Percentiles rank a stretch among this genome's conserved stretches.
Evolutionary conservation across 495 filamentous ascomycete species (phyloP).

Genomic region (Aspergillus sclerotioniger): DNA sequence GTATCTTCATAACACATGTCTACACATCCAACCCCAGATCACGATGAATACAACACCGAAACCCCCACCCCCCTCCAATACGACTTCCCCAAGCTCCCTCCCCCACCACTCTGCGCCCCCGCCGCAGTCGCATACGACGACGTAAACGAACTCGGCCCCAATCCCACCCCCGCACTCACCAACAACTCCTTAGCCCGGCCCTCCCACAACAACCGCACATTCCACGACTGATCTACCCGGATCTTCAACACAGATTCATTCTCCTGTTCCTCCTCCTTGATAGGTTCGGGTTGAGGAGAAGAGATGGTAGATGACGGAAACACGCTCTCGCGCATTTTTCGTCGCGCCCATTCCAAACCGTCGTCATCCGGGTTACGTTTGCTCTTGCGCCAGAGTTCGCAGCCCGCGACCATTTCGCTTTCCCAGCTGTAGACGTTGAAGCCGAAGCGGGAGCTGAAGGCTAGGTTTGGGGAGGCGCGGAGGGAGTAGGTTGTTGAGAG

Average conservation of each 20-base stretch:
- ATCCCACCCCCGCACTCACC: conserved; percentile 79
- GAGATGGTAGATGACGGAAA: conserved; percentile 15
- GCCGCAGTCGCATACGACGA: conserved; percentile 27
- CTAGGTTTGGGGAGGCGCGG: conserved; percentile 73
- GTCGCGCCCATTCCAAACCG: conserved; percentile 44
- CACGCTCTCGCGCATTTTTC: conserved; percentile 36
- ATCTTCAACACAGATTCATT: conserved; percentile 88
- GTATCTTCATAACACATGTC: conserved; percentile 5
- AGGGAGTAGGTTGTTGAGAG: conserved; percentile 88
- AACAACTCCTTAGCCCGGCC: conserved; percentile 88
- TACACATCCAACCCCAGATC: conserved; percentile 27
- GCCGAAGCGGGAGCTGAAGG: conserved; percentile 85
- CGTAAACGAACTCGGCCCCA: conserved; percentile 53
- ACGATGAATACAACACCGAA: conserved; percentile 91
- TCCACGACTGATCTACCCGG: conserved; percentile 78
- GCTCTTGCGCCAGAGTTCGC: conserved; percentile 77
- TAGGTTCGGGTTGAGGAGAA: conserved; percentile 24
- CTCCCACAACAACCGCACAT: conserved; percentile 87
- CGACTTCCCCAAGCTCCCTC: conserved; percentile 61
- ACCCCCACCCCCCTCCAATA: conserved; percentile 68
- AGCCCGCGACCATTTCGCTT: conserved; percentile 84
- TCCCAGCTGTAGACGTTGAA: conserved; percentile 99
- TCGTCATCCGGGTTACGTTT: conserved; percentile 40
- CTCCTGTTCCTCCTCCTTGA: conserved; percentile 49
- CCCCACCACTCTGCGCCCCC: conserved; percentile 57